Percentiles rank a stretch among this genome's conserved stretches.
phyloP scores from a whole-genome alignment of 495 filamentous ascomycete genomes.

The Trichoderma reesei region DNA sequence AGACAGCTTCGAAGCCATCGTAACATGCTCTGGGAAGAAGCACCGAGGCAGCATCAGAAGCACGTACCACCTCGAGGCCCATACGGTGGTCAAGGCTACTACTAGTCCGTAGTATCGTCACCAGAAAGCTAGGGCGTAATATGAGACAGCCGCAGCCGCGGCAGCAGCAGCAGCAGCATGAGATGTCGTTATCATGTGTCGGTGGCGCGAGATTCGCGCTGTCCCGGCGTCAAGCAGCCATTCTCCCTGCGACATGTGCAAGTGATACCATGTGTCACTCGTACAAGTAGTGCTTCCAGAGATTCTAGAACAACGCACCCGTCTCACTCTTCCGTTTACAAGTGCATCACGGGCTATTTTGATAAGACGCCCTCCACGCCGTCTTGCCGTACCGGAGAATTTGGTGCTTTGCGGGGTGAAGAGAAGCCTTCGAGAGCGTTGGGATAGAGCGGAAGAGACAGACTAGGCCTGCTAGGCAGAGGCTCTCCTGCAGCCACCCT shows the following conservation, averaged over 20 bases:
- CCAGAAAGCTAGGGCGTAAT: background rate
- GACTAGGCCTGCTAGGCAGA: background rate
- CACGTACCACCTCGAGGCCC: too few relatives aligned
- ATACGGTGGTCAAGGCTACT: too few relatives aligned
- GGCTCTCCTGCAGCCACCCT: background rate
- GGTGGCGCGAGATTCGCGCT: too few relatives aligned
- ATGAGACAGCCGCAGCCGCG: too few relatives aligned
- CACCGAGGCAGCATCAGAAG: too few relatives aligned
- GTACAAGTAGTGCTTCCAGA: background rate
- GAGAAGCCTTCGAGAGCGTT: too few relatives aligned
- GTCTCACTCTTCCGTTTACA: background rate
- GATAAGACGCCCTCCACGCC: background rate
- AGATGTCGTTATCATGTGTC: background rate
- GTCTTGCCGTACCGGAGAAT: background rate
- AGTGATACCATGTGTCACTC: background rate
- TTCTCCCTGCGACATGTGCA: too few relatives aligned
- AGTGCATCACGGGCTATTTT: background rate
- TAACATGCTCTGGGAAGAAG: too few relatives aligned
- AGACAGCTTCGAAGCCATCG: too few relatives aligned
- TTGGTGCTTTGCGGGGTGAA: constrained; percentile 1
- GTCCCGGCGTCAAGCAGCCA: too few relatives aligned
- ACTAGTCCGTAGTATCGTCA: background rate
- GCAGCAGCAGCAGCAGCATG: background rate
- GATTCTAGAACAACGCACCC: background rate
- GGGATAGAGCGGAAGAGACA: background rate